Evolutionary conservation across 331 rosid species (phyloP).

Genomic region (Prunus yedoensis): DNA sequence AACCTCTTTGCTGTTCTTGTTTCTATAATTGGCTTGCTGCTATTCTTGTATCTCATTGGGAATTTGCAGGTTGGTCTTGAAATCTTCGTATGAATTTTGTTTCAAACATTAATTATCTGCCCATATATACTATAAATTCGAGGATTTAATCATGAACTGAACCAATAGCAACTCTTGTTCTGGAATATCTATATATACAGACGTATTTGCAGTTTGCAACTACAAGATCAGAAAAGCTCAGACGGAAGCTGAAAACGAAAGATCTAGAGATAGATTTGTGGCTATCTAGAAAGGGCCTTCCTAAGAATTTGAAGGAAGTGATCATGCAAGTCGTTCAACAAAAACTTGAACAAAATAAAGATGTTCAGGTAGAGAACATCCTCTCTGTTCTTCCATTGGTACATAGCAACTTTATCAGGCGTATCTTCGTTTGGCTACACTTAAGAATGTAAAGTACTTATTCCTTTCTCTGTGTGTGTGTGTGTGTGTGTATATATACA

Average conservation of each 20-base stretch:
- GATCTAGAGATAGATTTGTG: conserved; percentile 9
- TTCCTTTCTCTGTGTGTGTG: no score
- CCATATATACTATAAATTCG: no score
- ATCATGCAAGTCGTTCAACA: not conserved
- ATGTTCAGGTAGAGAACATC: not conserved
- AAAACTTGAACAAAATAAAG: conserved; percentile 9
- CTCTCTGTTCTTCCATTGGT: not conserved
- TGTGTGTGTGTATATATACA: no score
- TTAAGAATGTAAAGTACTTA: not conserved
- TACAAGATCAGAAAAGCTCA: not conserved
- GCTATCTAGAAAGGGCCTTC: not conserved
- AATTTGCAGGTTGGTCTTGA: not conserved
- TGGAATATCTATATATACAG: not conserved
- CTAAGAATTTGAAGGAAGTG: not conserved
- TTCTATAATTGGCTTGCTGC: not conserved
- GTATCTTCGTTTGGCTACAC: not conserved
- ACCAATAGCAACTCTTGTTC: not conserved
- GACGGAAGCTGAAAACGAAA: conserved; percentile 2
- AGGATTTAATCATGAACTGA: not conserved
- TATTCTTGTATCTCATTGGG: not conserved
- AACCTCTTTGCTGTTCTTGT: not conserved
- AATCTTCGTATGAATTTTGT: no score
- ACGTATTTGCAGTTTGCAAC: conserved; percentile 24
- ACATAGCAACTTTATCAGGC: not conserved
- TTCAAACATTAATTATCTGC: no score